These are phyloP conservation scores for Neurospora tetrasperma DNA, from an alignment of 495 filamentous ascomycete species.

Conservation along the genomic window DNA sequence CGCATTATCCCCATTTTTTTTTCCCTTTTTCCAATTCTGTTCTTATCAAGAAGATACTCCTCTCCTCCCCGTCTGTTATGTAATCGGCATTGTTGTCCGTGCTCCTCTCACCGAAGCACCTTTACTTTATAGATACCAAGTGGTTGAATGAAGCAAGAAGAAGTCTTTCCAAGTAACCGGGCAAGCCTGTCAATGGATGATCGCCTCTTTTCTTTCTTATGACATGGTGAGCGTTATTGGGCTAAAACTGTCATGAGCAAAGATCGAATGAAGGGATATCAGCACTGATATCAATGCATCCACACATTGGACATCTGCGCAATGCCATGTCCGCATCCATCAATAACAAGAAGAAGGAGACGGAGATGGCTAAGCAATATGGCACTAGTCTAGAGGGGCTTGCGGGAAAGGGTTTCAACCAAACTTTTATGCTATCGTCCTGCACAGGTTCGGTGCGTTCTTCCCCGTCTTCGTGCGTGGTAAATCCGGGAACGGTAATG, in stretches of 20 bases:
- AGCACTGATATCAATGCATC: neutral
- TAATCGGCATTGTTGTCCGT: neutral
- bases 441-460: neutral
- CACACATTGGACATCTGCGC: neutral
- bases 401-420: neutral
- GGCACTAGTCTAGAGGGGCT: neutral
- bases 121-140: neutral
- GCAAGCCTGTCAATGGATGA: neutral
- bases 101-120: neutral
- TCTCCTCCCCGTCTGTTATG: constrained; percentile 5
- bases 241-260: neutral
- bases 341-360: neutral
- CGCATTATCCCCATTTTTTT: neutral
- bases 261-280: neutral
- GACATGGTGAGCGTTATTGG: neutral
- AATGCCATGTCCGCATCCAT: neutral
- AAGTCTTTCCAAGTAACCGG: neutral
- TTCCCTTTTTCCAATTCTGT: neutral
- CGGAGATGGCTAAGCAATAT: neutral
- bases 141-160: neutral
- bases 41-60: constrained; percentile 4
- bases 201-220: neutral
- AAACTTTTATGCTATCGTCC: neutral
- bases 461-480: neutral
- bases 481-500: neutral